Percentiles rank a stretch among this genome's conserved stretches.
phyloP scores from a whole-genome alignment of 1,139 yeast genomes.

The Meyerozyma carpophila region DNA sequence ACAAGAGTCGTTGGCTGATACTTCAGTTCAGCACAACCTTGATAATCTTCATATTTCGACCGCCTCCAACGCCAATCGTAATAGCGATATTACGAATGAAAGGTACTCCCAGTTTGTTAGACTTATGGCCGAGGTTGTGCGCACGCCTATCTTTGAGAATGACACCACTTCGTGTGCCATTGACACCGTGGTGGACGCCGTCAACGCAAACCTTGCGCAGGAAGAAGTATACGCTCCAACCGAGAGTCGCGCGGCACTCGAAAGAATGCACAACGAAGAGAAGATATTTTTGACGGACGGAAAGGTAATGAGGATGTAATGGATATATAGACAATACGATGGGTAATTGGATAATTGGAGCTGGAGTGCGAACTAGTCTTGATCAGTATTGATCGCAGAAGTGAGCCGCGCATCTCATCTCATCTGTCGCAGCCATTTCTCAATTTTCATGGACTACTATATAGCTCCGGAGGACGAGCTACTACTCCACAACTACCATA shows the following conservation, averaged over 20 bases:
- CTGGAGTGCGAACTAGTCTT: not conserved
- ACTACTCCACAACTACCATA: slow-evolving; percentile 32
- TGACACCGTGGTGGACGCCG: slow-evolving; percentile 35
- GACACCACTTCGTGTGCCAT: slow-evolving; percentile 41
- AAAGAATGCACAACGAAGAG: slow-evolving; percentile 48
- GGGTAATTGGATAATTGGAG: not conserved
- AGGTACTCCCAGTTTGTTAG: slow-evolving; percentile 43
- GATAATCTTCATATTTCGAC: slow-evolving; percentile 19
- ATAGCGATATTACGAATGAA: slow-evolving; percentile 38
- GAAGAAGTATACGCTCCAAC: slow-evolving; percentile 52
- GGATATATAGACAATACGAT: slow-evolving; percentile 1
- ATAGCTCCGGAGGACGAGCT: slow-evolving; percentile 25
- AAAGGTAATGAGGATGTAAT: slow-evolving; percentile 53
- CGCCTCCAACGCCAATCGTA: slow-evolving; percentile 5
- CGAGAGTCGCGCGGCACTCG: slow-evolving; percentile 53
- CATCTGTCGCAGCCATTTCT: not conserved
- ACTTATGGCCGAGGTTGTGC: slow-evolving; percentile 42
- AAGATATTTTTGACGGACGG: slow-evolving; percentile 54
- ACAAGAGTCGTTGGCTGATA: slow-evolving; percentile 8
- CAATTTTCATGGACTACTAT: not conserved
- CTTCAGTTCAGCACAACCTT: slow-evolving; percentile 20
- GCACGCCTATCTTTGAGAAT: slow-evolving; percentile 42
- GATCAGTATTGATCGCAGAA: not conserved
- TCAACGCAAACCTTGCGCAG: slow-evolving; percentile 51
- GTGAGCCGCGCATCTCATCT: not conserved